Percentiles rank a stretch among this genome's conserved stretches.
phyloP scores from a whole-genome alignment of 1,284 basidiomycete genomes.

The Papiliotrema laurentii region DNA sequence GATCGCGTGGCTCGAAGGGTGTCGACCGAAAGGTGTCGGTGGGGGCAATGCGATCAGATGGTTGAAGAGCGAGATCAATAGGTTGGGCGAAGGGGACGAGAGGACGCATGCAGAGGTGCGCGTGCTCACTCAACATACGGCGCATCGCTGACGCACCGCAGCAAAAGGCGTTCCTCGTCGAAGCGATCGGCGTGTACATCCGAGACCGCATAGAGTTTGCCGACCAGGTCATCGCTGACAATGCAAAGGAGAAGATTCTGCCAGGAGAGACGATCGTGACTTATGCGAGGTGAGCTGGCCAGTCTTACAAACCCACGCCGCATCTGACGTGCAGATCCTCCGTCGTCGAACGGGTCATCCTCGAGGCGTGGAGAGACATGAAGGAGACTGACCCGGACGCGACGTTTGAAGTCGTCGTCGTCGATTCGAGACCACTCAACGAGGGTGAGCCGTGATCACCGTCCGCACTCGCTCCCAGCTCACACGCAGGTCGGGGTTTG shows the following conservation, averaged over 20 bases:
- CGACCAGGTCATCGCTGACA: constrained; percentile 85
- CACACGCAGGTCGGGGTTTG: constrained; percentile 62
- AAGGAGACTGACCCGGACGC: constrained; percentile 59
- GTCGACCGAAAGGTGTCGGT: constrained; percentile 47
- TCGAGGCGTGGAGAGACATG: constrained; percentile 61
- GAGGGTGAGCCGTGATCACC: constrained; percentile 61
- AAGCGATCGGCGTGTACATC: constrained; percentile 89
- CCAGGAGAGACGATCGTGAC: constrained; percentile 89
- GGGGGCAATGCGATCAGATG: constrained; percentile 53
- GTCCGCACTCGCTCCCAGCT: not conserved
- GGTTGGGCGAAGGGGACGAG: constrained; percentile 70
- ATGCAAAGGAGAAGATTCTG: constrained; percentile 87
- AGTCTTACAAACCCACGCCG: not conserved
- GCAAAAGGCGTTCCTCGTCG: constrained; percentile 81
- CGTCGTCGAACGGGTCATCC: constrained; percentile 83
- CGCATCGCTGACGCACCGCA: constrained; percentile 38
- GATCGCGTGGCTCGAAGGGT: constrained; percentile 48
- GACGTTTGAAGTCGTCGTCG: constrained; percentile 81
- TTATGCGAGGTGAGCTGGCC: constrained; percentile 67
- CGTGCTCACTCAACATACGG: not conserved
- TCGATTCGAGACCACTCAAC: constrained; percentile 89
- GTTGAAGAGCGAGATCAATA: constrained; percentile 93
- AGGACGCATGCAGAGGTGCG: constrained; percentile 79
- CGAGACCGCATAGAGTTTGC: constrained; percentile 90
- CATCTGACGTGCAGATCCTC: constrained; percentile 63